Evolutionary conservation across 352 stramenopile genomes (phyloP).

Genomic region (Phytophthora multivora): DNA sequence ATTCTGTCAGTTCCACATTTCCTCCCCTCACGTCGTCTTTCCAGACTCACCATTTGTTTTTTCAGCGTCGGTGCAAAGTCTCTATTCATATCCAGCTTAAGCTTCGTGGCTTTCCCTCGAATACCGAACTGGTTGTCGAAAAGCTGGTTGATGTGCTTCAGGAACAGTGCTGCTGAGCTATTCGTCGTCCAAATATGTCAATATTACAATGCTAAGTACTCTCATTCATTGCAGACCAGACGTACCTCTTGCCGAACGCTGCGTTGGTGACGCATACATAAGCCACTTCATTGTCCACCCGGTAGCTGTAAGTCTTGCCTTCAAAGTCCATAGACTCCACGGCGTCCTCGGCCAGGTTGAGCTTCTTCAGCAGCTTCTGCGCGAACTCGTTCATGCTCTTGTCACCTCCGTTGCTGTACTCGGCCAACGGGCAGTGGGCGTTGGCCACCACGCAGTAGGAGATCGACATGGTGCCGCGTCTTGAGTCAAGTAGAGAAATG

Average conservation of each 20-base stretch:
- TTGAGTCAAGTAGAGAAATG: conserved; percentile 14
- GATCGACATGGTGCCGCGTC: conserved; percentile 63
- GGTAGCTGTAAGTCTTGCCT: conserved; percentile 86
- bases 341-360: conserved; percentile 72
- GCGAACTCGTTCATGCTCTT: conserved; percentile 90
- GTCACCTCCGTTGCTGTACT: conserved; percentile 83
- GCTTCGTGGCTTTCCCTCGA: conserved; percentile 86
- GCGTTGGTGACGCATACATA: conserved; percentile 87
- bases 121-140: conserved; percentile 89
- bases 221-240: not conserved
- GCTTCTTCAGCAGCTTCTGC: conserved; percentile 86
- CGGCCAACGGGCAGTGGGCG: conserved; percentile 73
- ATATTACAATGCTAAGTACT: not conserved
- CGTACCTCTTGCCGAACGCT: conserved; percentile 78
- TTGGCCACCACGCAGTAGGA: conserved; percentile 90
- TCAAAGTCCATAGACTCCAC: conserved; percentile 86
- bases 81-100: conserved; percentile 88
- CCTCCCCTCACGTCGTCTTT: not conserved
- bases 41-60: conserved; percentile 74
- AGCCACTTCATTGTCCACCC: conserved; percentile 81
- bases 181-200: conserved; percentile 5
- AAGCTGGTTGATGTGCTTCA: conserved; percentile 86
- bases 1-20: conserved; percentile 10
- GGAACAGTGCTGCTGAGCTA: conserved; percentile 80
- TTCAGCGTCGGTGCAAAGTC: conserved; percentile 85